Conservation (phyloP, 768 basidiomycete species). For the Collybiopsis luxurians region DNA sequence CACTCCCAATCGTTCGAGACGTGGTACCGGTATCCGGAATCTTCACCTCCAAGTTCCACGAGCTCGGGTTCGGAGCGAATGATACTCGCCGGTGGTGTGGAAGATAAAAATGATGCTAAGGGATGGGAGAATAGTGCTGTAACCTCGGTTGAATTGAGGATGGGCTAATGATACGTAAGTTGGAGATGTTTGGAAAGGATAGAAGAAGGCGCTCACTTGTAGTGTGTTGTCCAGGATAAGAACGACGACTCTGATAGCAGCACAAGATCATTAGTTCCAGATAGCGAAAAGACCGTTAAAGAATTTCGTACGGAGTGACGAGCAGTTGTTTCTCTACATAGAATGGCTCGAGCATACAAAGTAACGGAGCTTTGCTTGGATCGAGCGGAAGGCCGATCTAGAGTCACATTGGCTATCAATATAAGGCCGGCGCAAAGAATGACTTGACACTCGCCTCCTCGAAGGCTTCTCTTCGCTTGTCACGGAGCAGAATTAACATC, state of each 20-base stretch:
- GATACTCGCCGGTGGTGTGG: conserved; percentile 40
- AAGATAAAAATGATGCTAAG: conserved; percentile 65
- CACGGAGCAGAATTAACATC: background rate
- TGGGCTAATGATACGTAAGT: conserved; percentile 48
- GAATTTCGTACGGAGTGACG: conserved; percentile 76
- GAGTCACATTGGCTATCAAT: too few species aligned
- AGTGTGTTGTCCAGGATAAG: conserved; percentile 78
- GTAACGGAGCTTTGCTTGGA: conserved; percentile 61
- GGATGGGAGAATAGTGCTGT: conserved; percentile 84
- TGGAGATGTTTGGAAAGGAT: background rate
- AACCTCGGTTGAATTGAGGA: conserved; percentile 79
- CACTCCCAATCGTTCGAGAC: conserved; percentile 54
- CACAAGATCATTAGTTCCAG: background rate
- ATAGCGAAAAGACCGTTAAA: background rate
- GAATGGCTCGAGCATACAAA: conserved; percentile 81
- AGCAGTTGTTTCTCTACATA: conserved; percentile 68
- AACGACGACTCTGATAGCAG: conserved; percentile 66
- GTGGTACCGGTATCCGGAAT: conserved; percentile 48
- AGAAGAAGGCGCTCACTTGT: conserved; percentile 39
- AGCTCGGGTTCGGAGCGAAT: conserved; percentile 46
- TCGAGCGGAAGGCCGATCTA: conserved; percentile 86
- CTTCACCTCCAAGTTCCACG: conserved; percentile 28
- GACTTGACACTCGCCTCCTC: conserved; percentile 76
- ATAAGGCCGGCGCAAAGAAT: too few species aligned
- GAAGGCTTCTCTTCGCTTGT: conserved; percentile 82